phyloP scores from a whole-genome alignment of 148 eudicot species.

The Spergularia bocconei region DNA sequence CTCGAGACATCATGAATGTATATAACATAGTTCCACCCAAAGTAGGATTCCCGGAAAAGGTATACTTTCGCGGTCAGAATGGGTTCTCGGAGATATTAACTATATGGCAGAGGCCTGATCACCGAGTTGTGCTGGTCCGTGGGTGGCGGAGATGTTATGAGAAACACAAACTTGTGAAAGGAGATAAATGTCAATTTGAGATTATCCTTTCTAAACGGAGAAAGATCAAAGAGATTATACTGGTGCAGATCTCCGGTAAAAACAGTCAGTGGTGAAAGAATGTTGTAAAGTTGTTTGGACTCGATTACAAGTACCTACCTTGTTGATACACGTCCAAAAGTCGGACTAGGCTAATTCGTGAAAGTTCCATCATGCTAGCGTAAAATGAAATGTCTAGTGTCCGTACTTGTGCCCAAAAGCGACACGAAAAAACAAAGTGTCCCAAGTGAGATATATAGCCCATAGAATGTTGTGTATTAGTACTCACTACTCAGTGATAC shows the following conservation, averaged over 20 bases:
- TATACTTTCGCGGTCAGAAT: not conserved
- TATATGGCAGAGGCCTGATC: not conserved
- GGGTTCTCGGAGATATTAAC: not conserved
- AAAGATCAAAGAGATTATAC: slow-evolving; percentile 12
- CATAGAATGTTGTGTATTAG: too few species aligned
- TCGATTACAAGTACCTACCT: too few species aligned
- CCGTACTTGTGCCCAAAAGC: too few species aligned
- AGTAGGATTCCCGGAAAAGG: not conserved
- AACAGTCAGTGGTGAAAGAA: not conserved
- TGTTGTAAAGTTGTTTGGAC: too few species aligned
- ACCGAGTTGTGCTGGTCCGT: not conserved
- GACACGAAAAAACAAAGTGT: too few species aligned
- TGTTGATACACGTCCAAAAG: too few species aligned
- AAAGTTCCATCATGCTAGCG: too few species aligned
- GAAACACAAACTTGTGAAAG: not conserved
- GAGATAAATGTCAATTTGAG: slow-evolving; percentile 17
- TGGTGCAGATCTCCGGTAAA: not conserved
- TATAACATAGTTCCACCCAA: not conserved
- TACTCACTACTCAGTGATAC: too few species aligned
- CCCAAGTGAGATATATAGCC: too few species aligned
- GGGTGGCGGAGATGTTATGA: slow-evolving; percentile 11
- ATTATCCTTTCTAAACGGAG: not conserved
- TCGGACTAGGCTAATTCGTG: too few species aligned
- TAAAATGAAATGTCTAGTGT: too few species aligned
- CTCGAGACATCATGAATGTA: not conserved